A percentile compares a stretch with the other conserved stretches of the same genome.
Evolutionary conservation across 1,284 basidiomycete genomes (phyloP).

Genomic region (Pyrrhoderma noxium): DNA sequence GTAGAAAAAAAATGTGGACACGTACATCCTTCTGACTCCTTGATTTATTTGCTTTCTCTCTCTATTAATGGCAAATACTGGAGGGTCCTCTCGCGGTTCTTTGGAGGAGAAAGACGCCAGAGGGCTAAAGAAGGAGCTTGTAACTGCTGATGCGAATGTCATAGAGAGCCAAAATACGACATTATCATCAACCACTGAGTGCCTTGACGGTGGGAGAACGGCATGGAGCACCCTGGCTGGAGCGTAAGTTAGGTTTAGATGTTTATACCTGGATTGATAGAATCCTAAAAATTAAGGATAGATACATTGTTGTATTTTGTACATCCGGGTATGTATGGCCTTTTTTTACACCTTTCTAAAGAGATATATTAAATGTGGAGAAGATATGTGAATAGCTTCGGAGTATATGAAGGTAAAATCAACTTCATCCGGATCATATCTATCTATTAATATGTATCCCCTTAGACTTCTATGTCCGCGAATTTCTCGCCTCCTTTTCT

Average conservation of each 20-base stretch:
- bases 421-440: background rate
- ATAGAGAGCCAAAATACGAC: too few relatives aligned
- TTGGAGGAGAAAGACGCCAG: too few relatives aligned
- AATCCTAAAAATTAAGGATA: background rate
- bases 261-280: background rate
- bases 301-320: slow-evolving; percentile 6
- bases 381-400: slow-evolving; percentile 14
- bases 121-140: too few relatives aligned
- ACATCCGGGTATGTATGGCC: background rate
- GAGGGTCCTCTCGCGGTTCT: too few relatives aligned
- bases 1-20: too few relatives aligned
- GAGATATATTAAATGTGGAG: background rate
- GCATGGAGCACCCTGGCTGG: slow-evolving; percentile 14
- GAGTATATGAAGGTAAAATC: slow-evolving; percentile 16
- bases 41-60: too few relatives aligned
- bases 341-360: background rate
- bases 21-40: too few relatives aligned
- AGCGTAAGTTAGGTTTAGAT: slow-evolving; percentile 2
- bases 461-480: slow-evolving; percentile 15
- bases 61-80: too few relatives aligned
- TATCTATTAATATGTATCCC: background rate
- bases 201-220: slow-evolving; percentile 9
- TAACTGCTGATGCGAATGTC: too few relatives aligned
- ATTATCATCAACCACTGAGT: background rate
- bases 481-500: slow-evolving; percentile 7